Conservation (phyloP, 2,329 filamentous ascomycete species). For the Coniosporium tulheliwenetii region DNA sequence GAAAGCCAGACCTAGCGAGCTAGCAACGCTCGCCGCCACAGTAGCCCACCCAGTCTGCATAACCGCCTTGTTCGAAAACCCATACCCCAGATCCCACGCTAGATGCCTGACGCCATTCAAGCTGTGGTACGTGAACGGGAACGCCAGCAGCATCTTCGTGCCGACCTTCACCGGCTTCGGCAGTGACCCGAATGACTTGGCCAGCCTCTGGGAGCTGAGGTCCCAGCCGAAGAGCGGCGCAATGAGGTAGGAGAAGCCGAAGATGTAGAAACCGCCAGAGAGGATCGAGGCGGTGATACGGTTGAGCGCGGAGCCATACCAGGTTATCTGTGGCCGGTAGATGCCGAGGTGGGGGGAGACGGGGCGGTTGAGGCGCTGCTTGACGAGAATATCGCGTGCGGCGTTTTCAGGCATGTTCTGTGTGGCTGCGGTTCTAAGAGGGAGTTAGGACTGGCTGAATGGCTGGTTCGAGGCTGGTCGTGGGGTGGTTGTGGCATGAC, state of each 20-base stretch:
- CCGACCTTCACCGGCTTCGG: constrained; percentile 42
- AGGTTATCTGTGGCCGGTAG: constrained; percentile 79
- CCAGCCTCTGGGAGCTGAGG: constrained; percentile 47
- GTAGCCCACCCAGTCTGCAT: constrained; percentile 49
- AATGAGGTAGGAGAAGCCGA: constrained; percentile 64
- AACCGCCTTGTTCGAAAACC: constrained; percentile 48
- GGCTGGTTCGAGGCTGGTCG: constrained; percentile 3
- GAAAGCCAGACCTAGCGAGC: constrained; percentile 32
- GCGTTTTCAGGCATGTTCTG: constrained; percentile 35
- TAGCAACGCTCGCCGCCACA: constrained; percentile 38
- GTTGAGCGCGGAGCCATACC: constrained; percentile 60
- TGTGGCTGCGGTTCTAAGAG: constrained; percentile 33
- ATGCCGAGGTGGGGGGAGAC: constrained; percentile 72
- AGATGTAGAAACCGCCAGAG: constrained; percentile 63
- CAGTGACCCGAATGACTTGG: constrained; percentile 47
- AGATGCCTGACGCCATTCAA: constrained; percentile 60
- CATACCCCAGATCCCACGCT: constrained; percentile 49
- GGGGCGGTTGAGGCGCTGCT: constrained; percentile 69
- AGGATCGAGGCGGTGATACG: constrained; percentile 69
- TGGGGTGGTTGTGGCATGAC: constrained; percentile 6
- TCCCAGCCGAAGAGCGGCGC: constrained; percentile 62
- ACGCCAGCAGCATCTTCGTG: constrained; percentile 42
- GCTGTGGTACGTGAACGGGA: constrained; percentile 53
- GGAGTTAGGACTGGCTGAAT: neutral
- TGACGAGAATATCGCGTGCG: constrained; percentile 51